Base-by-base conservation (phyloP, 495 filamentous ascomycete genomes). In the Aspergillus funiculosus region DNA sequence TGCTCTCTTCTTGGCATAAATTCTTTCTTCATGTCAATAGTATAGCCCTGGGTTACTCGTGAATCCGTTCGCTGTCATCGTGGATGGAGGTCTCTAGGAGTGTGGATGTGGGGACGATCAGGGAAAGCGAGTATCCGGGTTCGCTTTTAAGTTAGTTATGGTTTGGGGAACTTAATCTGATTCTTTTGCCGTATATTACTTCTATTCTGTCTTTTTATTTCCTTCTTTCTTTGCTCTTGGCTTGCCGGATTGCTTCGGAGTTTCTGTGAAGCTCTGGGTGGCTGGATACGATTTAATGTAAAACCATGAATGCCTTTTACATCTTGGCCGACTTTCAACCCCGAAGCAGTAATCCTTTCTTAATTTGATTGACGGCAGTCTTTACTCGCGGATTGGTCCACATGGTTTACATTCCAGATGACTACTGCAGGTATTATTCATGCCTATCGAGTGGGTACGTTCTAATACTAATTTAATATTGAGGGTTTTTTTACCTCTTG, bases 1-100 rank as follows among this genome's bases (percentile, higher is more conserved):
- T 31, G 74, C 73, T 60, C 61, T 75, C 67, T 66, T 78, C 67
- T 56, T 78, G 56, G 73, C 69, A 58, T 77, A 77, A 66, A 71
- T 56, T 58, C 52, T 53, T 17, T 58, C 39, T 65, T 57, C 48
- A 48, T 62, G 54, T 56, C 41, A 47, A 54, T 57, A 61, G 50
- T 56, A 41, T 59, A 57, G 38, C 52, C 49, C 24, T 45, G 43
- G 41, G 37, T 44, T 41, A 35, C 41, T 59, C 44, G 30, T 56
- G 53, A 44, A 26, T 50, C 34, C n/a, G n/a, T 6, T 37, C 50
- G 37, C 39, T 27, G 26, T 49, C 46, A 38, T 35, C 30, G 40
- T 46, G 38, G 42, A 39, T 22, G 21, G 43, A 39, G 28, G 31
- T 27, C 30, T 19, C 27, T 24, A 41, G 34, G 57, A 57, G 45